Evolutionary conservation across 2,329 filamentous ascomycete genomes (phyloP).

Genomic region (Claviceps sp.): DNA sequence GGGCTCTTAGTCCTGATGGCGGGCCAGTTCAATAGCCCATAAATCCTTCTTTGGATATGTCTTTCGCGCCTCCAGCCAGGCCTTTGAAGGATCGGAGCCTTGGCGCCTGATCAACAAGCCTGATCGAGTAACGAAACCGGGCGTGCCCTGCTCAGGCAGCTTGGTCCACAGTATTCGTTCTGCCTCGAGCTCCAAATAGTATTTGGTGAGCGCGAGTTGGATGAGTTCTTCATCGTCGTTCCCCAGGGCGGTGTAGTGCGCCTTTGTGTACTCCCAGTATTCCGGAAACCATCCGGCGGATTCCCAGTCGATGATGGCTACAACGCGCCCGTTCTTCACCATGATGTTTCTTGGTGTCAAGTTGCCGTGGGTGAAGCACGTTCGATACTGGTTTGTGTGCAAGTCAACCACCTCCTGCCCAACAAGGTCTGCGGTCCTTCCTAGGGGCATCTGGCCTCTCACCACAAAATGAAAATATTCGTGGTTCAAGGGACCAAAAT

Average conservation of each 20-base stretch:
- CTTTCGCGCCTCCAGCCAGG: conserved; percentile 12
- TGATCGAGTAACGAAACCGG: not conserved
- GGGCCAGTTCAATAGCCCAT: conserved; percentile 8
- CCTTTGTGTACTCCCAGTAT: conserved; percentile 18
- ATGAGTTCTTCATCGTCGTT: conserved; percentile 10
- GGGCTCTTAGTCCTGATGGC: not conserved
- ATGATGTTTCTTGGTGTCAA: conserved; percentile 16
- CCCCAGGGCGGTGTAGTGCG: conserved; percentile 12
- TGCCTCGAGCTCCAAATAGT: conserved; percentile 13
- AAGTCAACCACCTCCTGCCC: conserved; percentile 12
- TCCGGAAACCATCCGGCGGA: conserved; percentile 23
- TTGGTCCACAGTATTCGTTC: conserved; percentile 12
- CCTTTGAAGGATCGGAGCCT: conserved; percentile 11
- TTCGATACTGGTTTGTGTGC: conserved; percentile 12
- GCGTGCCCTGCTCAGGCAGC: conserved; percentile 10
- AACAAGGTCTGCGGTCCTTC: conserved; percentile 12
- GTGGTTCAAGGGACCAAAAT: conserved; percentile 14
- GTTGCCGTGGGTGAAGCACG: conserved; percentile 15
- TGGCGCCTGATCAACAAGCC: not conserved
- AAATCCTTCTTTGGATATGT: conserved; percentile 9
- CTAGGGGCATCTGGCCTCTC: conserved; percentile 11
- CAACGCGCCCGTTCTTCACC: conserved; percentile 12
- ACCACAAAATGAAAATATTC: conserved; percentile 14
- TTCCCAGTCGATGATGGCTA: conserved; percentile 19
- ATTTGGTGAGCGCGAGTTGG: conserved; percentile 10